Evolutionary conservation across 2,329 filamentous ascomycete species (phyloP).

Genomic region (Epichloe aotearoae): DNA sequence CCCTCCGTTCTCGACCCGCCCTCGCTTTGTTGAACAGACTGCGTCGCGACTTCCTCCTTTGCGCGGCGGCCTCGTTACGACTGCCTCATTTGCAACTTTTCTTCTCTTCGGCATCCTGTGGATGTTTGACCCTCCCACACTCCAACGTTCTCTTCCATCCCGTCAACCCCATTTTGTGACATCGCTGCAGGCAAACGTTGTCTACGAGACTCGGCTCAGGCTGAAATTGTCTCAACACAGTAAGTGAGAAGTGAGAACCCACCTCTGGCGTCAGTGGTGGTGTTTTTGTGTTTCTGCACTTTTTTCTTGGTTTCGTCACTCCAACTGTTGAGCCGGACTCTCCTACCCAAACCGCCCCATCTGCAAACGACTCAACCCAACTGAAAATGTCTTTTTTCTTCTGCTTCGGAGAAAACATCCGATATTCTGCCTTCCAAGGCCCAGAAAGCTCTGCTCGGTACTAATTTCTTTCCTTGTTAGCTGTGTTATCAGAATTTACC

Average conservation of each 20-base stretch:
- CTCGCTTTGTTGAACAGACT: neutral
- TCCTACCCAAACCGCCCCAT: neutral
- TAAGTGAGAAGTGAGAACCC: conserved; percentile 3
- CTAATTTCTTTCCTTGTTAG: neutral
- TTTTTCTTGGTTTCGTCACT: neutral
- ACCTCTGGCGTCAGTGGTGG: neutral
- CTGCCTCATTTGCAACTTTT: conserved; percentile 2
- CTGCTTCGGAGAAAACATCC: neutral
- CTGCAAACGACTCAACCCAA: neutral
- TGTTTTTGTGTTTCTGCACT: neutral
- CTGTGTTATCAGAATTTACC: neutral
- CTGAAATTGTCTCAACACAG: neutral
- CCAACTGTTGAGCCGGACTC: neutral
- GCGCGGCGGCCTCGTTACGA: neutral
- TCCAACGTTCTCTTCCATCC: neutral
- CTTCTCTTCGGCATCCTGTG: conserved; percentile 4
- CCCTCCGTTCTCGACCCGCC: neutral
- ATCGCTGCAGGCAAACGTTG: neutral
- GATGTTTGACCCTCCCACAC: neutral
- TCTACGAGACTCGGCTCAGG: neutral
- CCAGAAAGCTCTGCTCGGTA: neutral
- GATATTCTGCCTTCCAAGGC: neutral
- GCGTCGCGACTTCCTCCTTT: conserved; percentile 7
- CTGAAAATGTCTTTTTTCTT: neutral
- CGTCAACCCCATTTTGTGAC: neutral